Evolutionary conservation across 371 early-diverging fungal genomes (phyloP), one percentile per base, ranked within the genome.

Genomic region (Mucor ambiguus): DNA sequence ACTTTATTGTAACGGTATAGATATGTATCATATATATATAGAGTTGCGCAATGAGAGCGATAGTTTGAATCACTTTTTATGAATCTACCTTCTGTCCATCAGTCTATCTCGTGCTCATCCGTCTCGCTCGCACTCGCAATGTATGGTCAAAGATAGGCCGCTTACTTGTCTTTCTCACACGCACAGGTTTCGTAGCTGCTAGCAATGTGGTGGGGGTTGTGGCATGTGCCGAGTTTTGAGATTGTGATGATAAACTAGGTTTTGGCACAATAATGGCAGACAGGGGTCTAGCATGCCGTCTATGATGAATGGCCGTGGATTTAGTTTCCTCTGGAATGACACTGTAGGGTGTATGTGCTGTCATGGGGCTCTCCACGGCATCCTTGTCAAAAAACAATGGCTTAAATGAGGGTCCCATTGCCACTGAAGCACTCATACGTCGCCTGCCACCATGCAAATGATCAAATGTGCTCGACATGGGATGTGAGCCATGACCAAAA

Each of bases 141-240:
- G 64, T 52, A 52, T 69, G 73, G 49, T 73, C 73, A 61, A 73
- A 73, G 11, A 73, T 64, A 2, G 70, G 70, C 18, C 73, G 46
- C 30, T 66, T 73, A n/a, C 73, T 73, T 7, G 73, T 73, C 38
- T 73, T 73, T 46, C 73, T 60, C 3, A 67, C 35, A 41, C 71
- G 37, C 37, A 73, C 64, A 4, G 43, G 61, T 35, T 63, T 66
- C 12, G 64, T 24, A 24, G 67, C 37, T 33, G 58, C 44, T 12
- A 61, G 61, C 18, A 64, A 35, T 26, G 63, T 61, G 35, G 72
- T 62, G 10, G 70, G 56, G 8, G 62, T 49, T 30, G 67, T 52
- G n/a, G 29, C 28, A 28, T 61, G 62, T 24, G 55, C 60, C 3
- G 71, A 49, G 24, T 52, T 38, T 16, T 62, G 63, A 11, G 67